Conservation (phyloP, 352 stramenopile species). For the Saprolegnia diclina region DNA sequence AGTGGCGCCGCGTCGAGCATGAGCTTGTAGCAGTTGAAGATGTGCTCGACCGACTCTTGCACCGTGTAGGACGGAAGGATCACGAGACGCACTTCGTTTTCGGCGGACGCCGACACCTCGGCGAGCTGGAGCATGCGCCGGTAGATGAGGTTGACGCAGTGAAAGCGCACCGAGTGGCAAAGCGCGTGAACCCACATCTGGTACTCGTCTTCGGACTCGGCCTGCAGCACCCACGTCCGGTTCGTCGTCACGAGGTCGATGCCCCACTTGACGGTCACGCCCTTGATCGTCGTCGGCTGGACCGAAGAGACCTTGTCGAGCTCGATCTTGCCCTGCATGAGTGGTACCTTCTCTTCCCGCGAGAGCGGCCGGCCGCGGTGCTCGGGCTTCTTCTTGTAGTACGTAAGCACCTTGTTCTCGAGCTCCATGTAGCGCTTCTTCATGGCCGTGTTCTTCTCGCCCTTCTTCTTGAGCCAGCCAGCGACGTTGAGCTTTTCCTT, state of each 20-base stretch:
- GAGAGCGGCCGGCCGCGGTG: constrained; percentile 67
- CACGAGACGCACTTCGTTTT: constrained; percentile 84
- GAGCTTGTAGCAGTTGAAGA: constrained; percentile 85
- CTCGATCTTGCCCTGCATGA: constrained; percentile 68
- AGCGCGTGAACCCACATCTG: constrained; percentile 72
- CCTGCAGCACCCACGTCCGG: constrained; percentile 72
- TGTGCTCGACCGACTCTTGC: constrained; percentile 80
- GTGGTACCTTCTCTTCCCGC: constrained; percentile 65
- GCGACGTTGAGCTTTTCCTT: constrained; percentile 36
- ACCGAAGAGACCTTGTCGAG: constrained; percentile 74
- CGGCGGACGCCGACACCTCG: constrained; percentile 75
- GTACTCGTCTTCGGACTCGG: constrained; percentile 70
- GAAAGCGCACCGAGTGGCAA: constrained; percentile 74
- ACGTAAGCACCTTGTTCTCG: constrained; percentile 59
- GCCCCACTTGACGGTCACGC: constrained; percentile 51
- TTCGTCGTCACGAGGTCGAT: constrained; percentile 72
- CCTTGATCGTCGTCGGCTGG: constrained; percentile 53
- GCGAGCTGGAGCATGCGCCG: constrained; percentile 79
- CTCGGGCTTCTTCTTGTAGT: constrained; percentile 84
- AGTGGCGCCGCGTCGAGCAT: constrained; percentile 65
- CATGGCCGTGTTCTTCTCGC: constrained; percentile 76
- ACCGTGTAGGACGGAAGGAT: constrained; percentile 77
- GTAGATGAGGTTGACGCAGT: constrained; percentile 69
- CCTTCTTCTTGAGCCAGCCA: constrained; percentile 72
- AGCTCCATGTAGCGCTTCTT: constrained; percentile 84